Evolutionary conservation across 805 yeast genomes (phyloP).

Genomic region (Metschnikowia rubicola): DNA sequence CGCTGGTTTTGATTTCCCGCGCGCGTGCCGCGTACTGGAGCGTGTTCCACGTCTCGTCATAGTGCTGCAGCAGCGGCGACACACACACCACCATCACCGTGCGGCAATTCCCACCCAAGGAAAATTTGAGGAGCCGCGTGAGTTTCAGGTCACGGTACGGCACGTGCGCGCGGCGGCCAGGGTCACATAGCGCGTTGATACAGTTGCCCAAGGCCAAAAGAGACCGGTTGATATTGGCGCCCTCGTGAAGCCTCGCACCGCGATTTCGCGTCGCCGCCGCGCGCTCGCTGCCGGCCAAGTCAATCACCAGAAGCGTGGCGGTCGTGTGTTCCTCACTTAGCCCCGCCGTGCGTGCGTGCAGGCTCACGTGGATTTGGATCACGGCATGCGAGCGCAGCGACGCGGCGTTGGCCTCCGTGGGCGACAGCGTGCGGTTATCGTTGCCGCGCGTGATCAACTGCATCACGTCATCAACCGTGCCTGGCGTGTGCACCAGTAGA

Average conservation of each 20-base stretch:
- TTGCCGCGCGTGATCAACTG: slow-evolving; percentile 72
- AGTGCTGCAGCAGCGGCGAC: slow-evolving; percentile 81
- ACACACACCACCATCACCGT: slow-evolving; percentile 96
- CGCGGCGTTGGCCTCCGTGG: slow-evolving; percentile 87
- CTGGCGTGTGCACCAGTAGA: slow-evolving; percentile 59
- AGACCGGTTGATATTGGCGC: slow-evolving; percentile 90
- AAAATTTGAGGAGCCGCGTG: slow-evolving; percentile 81
- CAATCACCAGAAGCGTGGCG: slow-evolving; percentile 84
- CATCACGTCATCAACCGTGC: slow-evolving; percentile 69
- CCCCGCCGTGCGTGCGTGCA: slow-evolving; percentile 57
- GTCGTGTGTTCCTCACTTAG: slow-evolving; percentile 63
- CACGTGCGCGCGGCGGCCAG: slow-evolving; percentile 63
- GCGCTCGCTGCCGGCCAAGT: slow-evolving; percentile 92
- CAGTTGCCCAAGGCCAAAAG: slow-evolving; percentile 89
- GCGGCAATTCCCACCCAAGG: slow-evolving; percentile 90
- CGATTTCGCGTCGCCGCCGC: slow-evolving; percentile 86
- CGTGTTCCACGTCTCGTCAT: slow-evolving; percentile 90
- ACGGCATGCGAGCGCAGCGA: slow-evolving; percentile 95
- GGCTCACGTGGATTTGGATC: slow-evolving; percentile 70
- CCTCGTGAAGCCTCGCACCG: slow-evolving; percentile 80
- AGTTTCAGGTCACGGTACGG: slow-evolving; percentile 91
- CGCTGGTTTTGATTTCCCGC: slow-evolving; percentile 81
- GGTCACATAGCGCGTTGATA: slow-evolving; percentile 84
- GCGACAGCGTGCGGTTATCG: slow-evolving; percentile 71
- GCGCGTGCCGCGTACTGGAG: slow-evolving; percentile 90